Conservation (phyloP, 192 early-diverging fungal species). For the Coemansia pectinata region DNA sequence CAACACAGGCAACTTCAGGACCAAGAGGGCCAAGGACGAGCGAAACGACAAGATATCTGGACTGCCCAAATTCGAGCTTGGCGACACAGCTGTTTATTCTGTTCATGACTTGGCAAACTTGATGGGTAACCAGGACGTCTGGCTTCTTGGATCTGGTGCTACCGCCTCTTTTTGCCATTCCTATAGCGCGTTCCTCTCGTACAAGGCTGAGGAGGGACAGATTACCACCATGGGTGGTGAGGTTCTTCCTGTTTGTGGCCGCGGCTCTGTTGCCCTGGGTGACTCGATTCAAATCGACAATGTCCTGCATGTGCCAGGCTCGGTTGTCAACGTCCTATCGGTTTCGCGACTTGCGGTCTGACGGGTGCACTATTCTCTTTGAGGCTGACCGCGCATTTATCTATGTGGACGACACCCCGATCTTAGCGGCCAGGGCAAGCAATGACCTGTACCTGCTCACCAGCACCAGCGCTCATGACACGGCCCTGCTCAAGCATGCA, state of each 20-base stretch:
- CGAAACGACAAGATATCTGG: no score
- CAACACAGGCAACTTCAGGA: no score
- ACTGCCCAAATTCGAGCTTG: neutral
- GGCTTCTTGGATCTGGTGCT: neutral
- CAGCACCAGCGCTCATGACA: neutral
- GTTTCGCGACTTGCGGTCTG: neutral
- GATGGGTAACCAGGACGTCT: neutral
- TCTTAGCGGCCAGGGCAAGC: neutral
- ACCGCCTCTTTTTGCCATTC: neutral
- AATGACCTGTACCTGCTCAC: neutral
- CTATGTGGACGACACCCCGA: neutral
- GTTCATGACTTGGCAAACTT: neutral
- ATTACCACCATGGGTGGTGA: neutral
- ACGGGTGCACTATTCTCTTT: neutral
- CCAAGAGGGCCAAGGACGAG: no score
- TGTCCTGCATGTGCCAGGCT: neutral
- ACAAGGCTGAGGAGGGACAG: neutral
- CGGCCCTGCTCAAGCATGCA: neutral
- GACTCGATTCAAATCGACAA: neutral
- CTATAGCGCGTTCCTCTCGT: neutral
- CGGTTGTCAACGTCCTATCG: neutral
- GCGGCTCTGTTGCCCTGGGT: neutral
- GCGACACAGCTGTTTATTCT: neutral
- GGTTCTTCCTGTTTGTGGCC: neutral
- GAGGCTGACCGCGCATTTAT: neutral